Evolutionary conservation across 129 eudicot genomes (phyloP).

Genomic region (sunflower (Helianthus annuus)): DNA sequence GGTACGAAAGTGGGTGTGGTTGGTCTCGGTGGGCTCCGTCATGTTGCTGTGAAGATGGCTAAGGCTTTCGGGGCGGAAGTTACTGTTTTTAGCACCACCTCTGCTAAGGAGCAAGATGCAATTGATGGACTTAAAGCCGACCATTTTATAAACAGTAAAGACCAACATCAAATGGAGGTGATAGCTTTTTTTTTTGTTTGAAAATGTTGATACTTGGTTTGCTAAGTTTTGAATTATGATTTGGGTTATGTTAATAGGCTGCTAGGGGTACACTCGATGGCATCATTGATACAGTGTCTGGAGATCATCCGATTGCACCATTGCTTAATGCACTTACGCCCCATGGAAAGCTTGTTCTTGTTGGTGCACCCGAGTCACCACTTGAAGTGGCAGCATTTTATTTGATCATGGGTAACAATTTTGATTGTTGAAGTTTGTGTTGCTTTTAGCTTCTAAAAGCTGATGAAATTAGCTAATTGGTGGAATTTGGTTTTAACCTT

Average conservation of each 20-base stretch:
- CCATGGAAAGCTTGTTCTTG: conserved; percentile 57
- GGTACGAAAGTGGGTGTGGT: conserved; percentile 55
- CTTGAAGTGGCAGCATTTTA: conserved; percentile 53
- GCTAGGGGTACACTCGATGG: conserved; percentile 50
- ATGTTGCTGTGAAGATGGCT: conserved; percentile 57
- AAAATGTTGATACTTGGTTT: too few relatives aligned
- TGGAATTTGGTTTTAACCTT: neutral
- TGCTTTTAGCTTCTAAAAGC: neutral
- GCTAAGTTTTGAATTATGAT: neutral
- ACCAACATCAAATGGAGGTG: conserved; percentile 38
- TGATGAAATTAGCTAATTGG: neutral
- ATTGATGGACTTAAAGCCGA: conserved; percentile 46
- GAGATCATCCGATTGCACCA: conserved; percentile 39
- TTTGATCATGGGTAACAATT: conserved; percentile 40
- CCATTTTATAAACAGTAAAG: conserved; percentile 41
- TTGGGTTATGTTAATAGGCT: conserved; percentile 26
- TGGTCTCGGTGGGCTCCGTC: conserved; percentile 67
- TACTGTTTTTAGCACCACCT: conserved; percentile 55
- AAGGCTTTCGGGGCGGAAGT: conserved; percentile 58
- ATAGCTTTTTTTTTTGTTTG: neutral
- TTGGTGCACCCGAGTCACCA: conserved; percentile 52
- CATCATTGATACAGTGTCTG: conserved; percentile 56
- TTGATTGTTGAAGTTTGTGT: neutral
- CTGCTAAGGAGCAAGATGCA: conserved; percentile 46
- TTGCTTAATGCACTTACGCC: conserved; percentile 38